A percentile compares a stretch with the other conserved stretches of the same genome.
Evolutionary conservation across 177 flowering plant genomes (phyloP).

Genomic region (Vitis hybrid): DNA sequence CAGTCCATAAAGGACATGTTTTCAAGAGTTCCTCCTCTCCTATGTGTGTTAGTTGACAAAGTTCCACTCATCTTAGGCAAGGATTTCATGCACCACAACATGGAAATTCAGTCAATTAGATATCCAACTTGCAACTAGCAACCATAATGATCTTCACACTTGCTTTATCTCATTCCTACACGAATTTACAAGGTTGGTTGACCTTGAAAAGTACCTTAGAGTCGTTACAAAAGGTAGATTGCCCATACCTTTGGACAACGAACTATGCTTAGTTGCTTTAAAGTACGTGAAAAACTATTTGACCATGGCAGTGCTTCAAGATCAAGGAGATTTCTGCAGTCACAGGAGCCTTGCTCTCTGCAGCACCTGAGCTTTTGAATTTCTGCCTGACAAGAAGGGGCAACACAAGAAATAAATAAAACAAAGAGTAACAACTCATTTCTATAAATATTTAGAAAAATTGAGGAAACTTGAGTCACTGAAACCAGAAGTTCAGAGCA

Average conservation of each 20-base stretch:
- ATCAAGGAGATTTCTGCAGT: conserved; percentile 45
- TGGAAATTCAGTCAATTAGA: too few species aligned
- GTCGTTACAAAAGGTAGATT: background rate
- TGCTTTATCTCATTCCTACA: too few species aligned
- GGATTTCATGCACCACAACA: background rate
- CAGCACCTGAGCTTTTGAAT: conserved; percentile 51
- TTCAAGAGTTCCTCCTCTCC: background rate
- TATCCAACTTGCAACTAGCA: too few species aligned
- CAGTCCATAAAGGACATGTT: background rate
- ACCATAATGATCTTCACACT: too few species aligned
- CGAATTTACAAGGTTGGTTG: background rate
- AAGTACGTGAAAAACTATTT: conserved; percentile 47
- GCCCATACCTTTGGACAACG: conserved; percentile 77
- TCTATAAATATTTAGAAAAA: background rate
- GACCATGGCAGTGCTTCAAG: conserved; percentile 60
- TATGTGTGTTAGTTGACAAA: background rate
- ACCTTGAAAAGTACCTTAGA: background rate
- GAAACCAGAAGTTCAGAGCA: background rate
- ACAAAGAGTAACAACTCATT: too few species aligned
- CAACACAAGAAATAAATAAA: background rate
- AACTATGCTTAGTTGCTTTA: conserved; percentile 64
- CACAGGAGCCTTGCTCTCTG: conserved; percentile 55
- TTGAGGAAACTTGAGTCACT: background rate
- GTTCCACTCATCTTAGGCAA: background rate
- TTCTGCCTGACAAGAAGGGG: conserved; percentile 43